A percentile compares a stretch with the other conserved stretches of the same genome.
phyloP scores from a whole-genome alignment of 176 grass and related monocot species.

The Oryza meyeriana region DNA sequence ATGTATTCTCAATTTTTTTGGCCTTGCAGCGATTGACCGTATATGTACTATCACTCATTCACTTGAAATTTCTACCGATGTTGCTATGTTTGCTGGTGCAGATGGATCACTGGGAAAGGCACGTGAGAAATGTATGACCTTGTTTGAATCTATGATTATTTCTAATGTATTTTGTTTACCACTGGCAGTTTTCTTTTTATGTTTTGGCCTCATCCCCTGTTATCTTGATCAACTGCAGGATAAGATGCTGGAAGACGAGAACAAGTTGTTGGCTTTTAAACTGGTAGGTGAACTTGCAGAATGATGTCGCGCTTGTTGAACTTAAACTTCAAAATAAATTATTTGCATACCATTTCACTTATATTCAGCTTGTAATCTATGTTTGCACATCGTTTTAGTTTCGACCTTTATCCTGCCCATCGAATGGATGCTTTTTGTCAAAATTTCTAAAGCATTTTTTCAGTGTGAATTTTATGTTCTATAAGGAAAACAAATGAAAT shows the following conservation, averaged over 20 bases:
- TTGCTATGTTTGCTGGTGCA: slow-evolving; percentile 38
- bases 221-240: slow-evolving; percentile 43
- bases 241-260: slow-evolving; percentile 81
- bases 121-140: slow-evolving; percentile 53
- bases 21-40: neutral
- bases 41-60: neutral
- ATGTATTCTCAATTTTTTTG: neutral
- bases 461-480: neutral
- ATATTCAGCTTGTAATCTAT: neutral
- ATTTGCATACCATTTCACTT: neutral
- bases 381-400: neutral
- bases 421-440: neutral
- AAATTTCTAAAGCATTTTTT: neutral
- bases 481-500: neutral
- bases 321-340: slow-evolving; percentile 10
- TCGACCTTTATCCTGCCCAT: neutral
- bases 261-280: slow-evolving; percentile 76
- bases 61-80: slow-evolving; percentile 9
- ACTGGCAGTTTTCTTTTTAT: neutral
- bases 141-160: slow-evolving; percentile 8
- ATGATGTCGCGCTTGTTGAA: neutral
- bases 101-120: slow-evolving; percentile 80
- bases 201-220: neutral
- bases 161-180: slow-evolving; percentile 11
- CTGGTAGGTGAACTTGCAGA: slow-evolving; percentile 45